A percentile compares a stretch with the other conserved stretches of the same genome.
Evolutionary conservation across 1,139 yeast genomes (phyloP).

Genomic region (Scheffersomyces illinoinensis): DNA sequence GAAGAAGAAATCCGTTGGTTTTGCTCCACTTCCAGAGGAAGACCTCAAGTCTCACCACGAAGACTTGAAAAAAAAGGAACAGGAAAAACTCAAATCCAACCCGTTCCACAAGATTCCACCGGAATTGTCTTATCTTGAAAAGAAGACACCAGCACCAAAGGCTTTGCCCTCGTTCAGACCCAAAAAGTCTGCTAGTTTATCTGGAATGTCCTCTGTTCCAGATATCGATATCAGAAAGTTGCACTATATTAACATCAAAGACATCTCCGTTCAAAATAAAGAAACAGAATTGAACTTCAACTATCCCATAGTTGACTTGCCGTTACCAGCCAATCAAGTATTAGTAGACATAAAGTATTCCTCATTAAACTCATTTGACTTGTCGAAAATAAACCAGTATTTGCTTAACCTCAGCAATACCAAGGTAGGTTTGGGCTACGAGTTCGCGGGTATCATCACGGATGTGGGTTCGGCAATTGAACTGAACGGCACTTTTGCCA

Average conservation of each 20-base stretch:
- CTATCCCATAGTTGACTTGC: constrained; percentile 39
- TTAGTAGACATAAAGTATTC: constrained; percentile 42
- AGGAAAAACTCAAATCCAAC: constrained; percentile 26
- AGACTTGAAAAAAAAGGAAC: constrained; percentile 24
- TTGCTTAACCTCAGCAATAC: constrained; percentile 37
- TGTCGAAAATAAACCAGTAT: constrained; percentile 39
- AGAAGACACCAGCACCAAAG: constrained; percentile 21
- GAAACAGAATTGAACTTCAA: constrained; percentile 45
- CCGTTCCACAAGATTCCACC: constrained; percentile 48
- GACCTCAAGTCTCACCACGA: constrained; percentile 39
- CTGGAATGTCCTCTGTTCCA: constrained; percentile 2
- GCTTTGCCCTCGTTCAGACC: constrained; percentile 6
- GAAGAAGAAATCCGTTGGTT: constrained; percentile 38
- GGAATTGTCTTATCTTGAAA: constrained; percentile 41
- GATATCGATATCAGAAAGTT: constrained; percentile 27
- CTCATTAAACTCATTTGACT: constrained; percentile 40
- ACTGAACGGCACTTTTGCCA: constrained; percentile 18
- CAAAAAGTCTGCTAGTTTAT: constrained; percentile 3
- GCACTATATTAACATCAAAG: constrained; percentile 39
- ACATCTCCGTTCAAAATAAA: constrained; percentile 42
- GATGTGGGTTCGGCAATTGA: constrained; percentile 32
- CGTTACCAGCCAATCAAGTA: constrained; percentile 31
- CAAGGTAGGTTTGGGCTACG: constrained; percentile 46
- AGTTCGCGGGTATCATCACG: constrained; percentile 37
- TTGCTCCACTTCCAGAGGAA: constrained; percentile 42